These are phyloP conservation scores for Perkinsus olseni DNA, from an alignment of 169 alveolate species.

Conservation along the genomic window DNA sequence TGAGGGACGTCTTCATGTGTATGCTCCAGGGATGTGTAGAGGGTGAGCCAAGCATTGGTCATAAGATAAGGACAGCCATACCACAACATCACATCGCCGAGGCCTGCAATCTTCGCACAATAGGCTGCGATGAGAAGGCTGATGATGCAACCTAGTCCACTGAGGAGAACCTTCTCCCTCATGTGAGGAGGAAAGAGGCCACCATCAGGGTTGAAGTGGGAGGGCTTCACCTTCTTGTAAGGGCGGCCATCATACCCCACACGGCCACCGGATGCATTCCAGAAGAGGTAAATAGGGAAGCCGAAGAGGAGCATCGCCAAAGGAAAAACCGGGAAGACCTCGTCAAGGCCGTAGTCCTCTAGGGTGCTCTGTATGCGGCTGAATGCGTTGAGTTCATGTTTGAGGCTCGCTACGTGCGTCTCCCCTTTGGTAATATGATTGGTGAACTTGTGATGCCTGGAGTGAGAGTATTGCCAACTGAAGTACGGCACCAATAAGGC, in stretches of 20 bases:
- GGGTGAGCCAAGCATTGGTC: constrained; percentile 43
- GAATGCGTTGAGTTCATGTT: background rate
- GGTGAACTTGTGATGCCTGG: constrained; percentile 45
- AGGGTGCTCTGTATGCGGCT: background rate
- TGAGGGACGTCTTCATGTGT: constrained; percentile 47
- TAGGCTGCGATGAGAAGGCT: constrained; percentile 12
- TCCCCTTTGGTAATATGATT: constrained; percentile 53
- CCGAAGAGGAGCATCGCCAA: constrained; percentile 21
- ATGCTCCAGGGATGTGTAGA: constrained; percentile 47
- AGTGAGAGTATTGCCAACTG: constrained; percentile 54
- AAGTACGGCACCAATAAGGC: constrained; percentile 45
- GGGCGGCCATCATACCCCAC: constrained; percentile 7
- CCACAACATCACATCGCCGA: constrained; percentile 21
- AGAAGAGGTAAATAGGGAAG: constrained; percentile 36
- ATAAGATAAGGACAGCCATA: constrained; percentile 36
- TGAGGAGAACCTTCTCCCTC: constrained; percentile 21
- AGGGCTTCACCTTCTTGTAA: constrained; percentile 8
- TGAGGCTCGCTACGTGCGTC: constrained; percentile 40
- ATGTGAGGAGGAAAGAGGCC: constrained; percentile 34
- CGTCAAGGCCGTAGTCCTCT: background rate
- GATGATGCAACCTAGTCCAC: constrained; percentile 23
- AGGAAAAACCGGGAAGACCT: background rate
- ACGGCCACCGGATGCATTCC: constrained; percentile 44
- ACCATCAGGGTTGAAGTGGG: constrained; percentile 27
- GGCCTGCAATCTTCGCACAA: constrained; percentile 13